Evolutionary conservation across 139 green algal genomes (phyloP).

Genomic region (Pseudopediastrum boryanum): DNA sequence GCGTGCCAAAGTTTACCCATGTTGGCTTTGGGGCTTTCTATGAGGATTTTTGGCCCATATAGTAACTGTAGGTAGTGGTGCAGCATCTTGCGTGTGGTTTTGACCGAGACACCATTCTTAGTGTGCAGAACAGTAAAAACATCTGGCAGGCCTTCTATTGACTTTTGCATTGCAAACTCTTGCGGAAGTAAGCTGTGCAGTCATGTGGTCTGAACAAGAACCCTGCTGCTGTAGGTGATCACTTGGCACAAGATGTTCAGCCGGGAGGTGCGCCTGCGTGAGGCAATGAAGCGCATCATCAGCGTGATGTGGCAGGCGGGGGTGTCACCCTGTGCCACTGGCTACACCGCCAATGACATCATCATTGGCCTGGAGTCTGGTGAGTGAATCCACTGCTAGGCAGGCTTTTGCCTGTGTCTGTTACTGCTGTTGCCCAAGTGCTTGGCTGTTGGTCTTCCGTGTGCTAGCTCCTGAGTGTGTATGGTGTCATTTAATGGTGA

Average conservation of each 20-base stretch:
- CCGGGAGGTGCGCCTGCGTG: constrained; percentile 50
- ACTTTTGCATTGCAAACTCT: too few species aligned
- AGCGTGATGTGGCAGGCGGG: constrained; percentile 34
- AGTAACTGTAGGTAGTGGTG: too few species aligned
- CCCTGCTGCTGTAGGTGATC: constrained; percentile 33
- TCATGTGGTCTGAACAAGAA: too few species aligned
- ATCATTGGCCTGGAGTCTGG: constrained; percentile 51
- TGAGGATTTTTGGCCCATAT: too few species aligned
- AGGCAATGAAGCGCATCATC: constrained; percentile 53
- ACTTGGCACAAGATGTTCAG: constrained; percentile 55
- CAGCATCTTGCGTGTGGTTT: too few species aligned
- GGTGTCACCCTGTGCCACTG: constrained; percentile 17
- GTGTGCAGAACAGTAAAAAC: too few species aligned
- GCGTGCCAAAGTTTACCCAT: too few species aligned
- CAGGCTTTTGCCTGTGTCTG: not conserved
- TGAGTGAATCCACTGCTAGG: not conserved
- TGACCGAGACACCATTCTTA: too few species aligned
- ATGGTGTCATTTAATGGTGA: not conserved
- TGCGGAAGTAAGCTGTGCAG: too few species aligned
- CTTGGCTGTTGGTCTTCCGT: not conserved
- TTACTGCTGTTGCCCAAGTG: not conserved
- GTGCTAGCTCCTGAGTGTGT: not conserved
- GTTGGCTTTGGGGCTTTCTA: too few species aligned
- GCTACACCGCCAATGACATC: constrained; percentile 48
- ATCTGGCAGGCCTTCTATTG: too few species aligned